Conservation (phyloP, 2,329 filamentous ascomycete genomes). For the Hymenoscyphus fructigenus region DNA sequence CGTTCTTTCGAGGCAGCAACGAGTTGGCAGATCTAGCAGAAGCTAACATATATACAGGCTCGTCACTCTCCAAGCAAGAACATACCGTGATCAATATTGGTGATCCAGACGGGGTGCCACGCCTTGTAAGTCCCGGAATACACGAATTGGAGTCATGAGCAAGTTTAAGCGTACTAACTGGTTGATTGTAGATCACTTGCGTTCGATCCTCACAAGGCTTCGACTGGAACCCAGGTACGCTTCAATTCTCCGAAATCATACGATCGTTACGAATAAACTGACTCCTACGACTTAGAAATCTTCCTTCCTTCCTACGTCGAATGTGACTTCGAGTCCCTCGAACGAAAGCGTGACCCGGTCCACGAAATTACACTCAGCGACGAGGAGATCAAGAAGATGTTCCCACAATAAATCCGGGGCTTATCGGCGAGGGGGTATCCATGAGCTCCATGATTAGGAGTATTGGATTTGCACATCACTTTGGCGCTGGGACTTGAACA, state of each 20-base stretch:
- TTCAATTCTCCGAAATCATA: not conserved
- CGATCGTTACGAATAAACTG: not conserved
- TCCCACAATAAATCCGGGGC: slow-evolving; percentile 53
- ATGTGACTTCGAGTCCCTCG: slow-evolving; percentile 71
- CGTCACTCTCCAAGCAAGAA: slow-evolving; percentile 70
- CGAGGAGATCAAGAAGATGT: slow-evolving; percentile 69
- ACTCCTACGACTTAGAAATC: slow-evolving; percentile 55
- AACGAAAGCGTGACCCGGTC: slow-evolving; percentile 73
- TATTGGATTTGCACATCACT: slow-evolving; percentile 26
- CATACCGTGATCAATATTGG: slow-evolving; percentile 80
- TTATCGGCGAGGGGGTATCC: slow-evolving; percentile 23
- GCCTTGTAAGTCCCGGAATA: slow-evolving; percentile 56
- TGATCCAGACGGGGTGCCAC: slow-evolving; percentile 68
- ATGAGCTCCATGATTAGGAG: slow-evolving; percentile 18
- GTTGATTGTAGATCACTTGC: slow-evolving; percentile 65
- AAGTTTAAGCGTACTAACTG: slow-evolving; percentile 19
- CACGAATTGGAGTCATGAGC: slow-evolving; percentile 13
- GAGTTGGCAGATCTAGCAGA: not conserved
- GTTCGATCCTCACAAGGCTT: slow-evolving; percentile 78
- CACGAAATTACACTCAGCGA: slow-evolving; percentile 76
- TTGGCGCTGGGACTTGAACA: slow-evolving; percentile 31
- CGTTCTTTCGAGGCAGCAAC: slow-evolving; percentile 1
- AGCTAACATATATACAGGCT: slow-evolving; percentile 52
- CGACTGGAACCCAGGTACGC: slow-evolving; percentile 74
- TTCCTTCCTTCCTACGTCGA: slow-evolving; percentile 78